phyloP scores from a whole-genome alignment of 2,329 filamentous ascomycete genomes.

The Colletotrichum agaves region DNA sequence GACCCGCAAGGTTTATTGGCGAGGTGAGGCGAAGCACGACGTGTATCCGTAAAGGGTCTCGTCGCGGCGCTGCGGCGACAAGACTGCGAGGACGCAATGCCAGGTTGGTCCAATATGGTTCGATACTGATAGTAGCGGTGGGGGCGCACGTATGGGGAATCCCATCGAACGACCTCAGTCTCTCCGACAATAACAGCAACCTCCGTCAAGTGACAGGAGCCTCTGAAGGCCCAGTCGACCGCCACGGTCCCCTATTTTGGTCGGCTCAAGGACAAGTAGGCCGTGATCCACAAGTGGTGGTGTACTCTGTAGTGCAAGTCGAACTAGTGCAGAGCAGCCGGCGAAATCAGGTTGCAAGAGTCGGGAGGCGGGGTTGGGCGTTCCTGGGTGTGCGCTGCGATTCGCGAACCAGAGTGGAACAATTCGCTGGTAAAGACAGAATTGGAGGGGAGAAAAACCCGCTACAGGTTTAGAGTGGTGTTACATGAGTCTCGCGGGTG shows the following conservation, averaged over 20 bases:
- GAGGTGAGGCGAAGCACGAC: constrained; percentile 7
- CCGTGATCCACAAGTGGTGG: not conserved
- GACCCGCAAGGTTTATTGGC: constrained; percentile 21
- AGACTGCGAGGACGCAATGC: constrained; percentile 4
- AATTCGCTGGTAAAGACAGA: not conserved
- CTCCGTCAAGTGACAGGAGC: constrained; percentile 1
- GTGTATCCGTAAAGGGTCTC: not conserved
- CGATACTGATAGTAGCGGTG: constrained; percentile 30
- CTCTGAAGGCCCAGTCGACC: constrained; percentile 5
- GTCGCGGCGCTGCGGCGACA: not conserved
- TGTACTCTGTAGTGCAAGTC: constrained; percentile 2
- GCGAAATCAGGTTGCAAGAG: constrained; percentile 10
- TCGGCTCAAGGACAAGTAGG: constrained; percentile 4
- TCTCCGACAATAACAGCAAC: constrained; percentile 28
- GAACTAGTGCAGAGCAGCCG: not conserved
- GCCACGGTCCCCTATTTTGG: not conserved
- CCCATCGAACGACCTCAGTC: constrained; percentile 8
- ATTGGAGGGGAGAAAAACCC: constrained; percentile 4
- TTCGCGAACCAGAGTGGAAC: constrained; percentile 16
- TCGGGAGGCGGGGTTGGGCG: constrained; percentile 8
- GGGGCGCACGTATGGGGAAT: constrained; percentile 23
- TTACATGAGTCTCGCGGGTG: constrained; percentile 6
- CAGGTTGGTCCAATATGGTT: constrained; percentile 10
- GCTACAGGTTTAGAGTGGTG: not conserved
- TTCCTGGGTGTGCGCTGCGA: constrained; percentile 17